phyloP scores from a whole-genome alignment of 176 grass and related monocot genomes.

The Phoenix roebelenii region DNA sequence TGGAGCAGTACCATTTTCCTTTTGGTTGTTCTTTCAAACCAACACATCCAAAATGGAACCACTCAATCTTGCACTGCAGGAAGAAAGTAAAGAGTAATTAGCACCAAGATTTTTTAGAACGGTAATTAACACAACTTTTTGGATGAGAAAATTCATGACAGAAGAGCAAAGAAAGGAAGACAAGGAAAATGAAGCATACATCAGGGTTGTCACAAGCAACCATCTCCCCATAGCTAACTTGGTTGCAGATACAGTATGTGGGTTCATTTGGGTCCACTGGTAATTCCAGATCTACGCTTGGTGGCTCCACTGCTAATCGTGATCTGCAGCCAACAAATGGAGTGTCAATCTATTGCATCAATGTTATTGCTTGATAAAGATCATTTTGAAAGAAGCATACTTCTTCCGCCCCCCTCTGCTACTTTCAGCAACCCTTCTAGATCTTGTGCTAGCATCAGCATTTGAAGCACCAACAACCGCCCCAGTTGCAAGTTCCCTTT shows the following conservation, averaged over 20 bases:
- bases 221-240: conserved; percentile 96
- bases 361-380: too few species aligned
- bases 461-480: conserved; percentile 30
- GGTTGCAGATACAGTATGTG: conserved; percentile 87
- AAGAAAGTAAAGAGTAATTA: conserved; percentile 6
- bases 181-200: conserved; percentile 24
- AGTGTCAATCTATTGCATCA: too few species aligned
- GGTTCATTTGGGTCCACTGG: conserved; percentile 97
- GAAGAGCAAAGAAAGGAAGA: background rate
- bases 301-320: conserved; percentile 37
- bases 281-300: conserved; percentile 67
- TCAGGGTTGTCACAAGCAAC: conserved; percentile 78
- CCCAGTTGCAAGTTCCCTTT: conserved; percentile 31
- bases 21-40: conserved; percentile 90
- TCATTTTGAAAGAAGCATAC: conserved; percentile 32
- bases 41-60: conserved; percentile 91
- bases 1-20: conserved; percentile 93
- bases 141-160: background rate
- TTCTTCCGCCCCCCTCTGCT: conserved; percentile 96
- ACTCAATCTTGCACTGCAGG: conserved; percentile 94
- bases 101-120: too few species aligned
- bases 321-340: conserved; percentile 27
- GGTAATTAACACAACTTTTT: too few species aligned
- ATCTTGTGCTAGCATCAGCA: conserved; percentile 29
- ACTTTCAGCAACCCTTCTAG: conserved; percentile 58